A percentile compares a stretch with the other conserved stretches of the same genome.
Conservation (phyloP, 495 filamentous ascomycete genomes). For the Ramalina peruviana region DNA sequence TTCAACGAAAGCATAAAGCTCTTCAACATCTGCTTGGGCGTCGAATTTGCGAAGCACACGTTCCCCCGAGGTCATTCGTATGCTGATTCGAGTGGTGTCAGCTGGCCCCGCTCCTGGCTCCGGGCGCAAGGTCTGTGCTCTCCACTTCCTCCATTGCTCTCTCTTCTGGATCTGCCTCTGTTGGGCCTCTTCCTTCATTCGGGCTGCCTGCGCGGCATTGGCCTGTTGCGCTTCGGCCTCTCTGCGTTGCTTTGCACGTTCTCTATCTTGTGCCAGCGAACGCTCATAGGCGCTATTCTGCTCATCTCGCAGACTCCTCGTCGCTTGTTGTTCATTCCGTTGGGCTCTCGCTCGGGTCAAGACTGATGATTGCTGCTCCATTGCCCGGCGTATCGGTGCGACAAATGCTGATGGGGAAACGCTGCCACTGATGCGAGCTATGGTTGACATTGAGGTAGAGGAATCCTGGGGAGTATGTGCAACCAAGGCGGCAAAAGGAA, state of each 20-base stretch:
- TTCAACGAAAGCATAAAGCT: conserved; percentile 92
- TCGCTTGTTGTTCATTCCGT: conserved; percentile 61
- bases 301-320: conserved; percentile 61
- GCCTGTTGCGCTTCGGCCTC: conserved; percentile 61
- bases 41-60: conserved; percentile 63
- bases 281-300: conserved; percentile 90
- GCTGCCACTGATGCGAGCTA: conserved; percentile 59
- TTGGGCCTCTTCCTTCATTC: conserved; percentile 48
- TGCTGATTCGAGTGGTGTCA: conserved; percentile 63
- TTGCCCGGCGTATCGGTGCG: conserved; percentile 53
- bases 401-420: conserved; percentile 52
- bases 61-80: conserved; percentile 61
- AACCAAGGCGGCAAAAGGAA: conserved; percentile 73
- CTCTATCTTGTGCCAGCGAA: conserved; percentile 73
- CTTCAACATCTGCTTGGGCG: conserved; percentile 54
- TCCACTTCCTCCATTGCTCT: conserved; percentile 68
- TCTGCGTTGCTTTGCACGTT: conserved; percentile 55
- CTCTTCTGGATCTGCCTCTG: conserved; percentile 42
- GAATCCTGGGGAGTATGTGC: conserved; percentile 71
- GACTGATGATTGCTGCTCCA: conserved; percentile 53
- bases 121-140: conserved; percentile 46
- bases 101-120: conserved; percentile 55
- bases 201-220: conserved; percentile 46
- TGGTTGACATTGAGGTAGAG: conserved; percentile 72
- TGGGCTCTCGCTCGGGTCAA: conserved; percentile 53